phyloP scores from a whole-genome alignment of 2,329 filamentous ascomycete genomes.

The Didymella segeticola region DNA sequence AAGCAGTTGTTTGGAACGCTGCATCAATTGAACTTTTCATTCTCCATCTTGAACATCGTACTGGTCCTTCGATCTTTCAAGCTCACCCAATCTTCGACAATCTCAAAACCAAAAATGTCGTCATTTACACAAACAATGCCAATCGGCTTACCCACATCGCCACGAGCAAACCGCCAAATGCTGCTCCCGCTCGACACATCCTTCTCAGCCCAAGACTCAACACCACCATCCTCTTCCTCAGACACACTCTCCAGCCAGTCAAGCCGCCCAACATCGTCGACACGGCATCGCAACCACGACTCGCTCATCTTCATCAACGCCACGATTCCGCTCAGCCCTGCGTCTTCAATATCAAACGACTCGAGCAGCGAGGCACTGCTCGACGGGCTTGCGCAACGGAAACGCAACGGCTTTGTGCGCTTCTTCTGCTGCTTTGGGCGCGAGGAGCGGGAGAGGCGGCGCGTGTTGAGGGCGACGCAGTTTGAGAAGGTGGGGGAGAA shows the following conservation, averaged over 20 bases:
- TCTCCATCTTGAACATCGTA: background rate
- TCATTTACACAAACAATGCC: constrained; percentile 24
- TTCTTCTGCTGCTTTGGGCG: constrained; percentile 46
- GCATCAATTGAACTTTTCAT: background rate
- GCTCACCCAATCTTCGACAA: background rate
- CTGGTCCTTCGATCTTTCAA: background rate
- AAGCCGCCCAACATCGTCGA: background rate
- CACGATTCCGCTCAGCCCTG: constrained; percentile 43
- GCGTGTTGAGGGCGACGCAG: constrained; percentile 26
- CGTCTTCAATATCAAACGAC: constrained; percentile 22
- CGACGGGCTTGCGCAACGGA: constrained; percentile 37
- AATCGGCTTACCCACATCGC: constrained; percentile 32
- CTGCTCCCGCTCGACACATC: constrained; percentile 34
- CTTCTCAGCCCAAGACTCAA: constrained; percentile 11
- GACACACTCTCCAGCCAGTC: constrained; percentile 5
- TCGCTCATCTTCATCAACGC: constrained; percentile 45
- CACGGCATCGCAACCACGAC: constrained; percentile 18
- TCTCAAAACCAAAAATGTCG: background rate
- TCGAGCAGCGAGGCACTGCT: constrained; percentile 25
- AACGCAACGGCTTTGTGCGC: constrained; percentile 38
- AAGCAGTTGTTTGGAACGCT: constrained; percentile 18
- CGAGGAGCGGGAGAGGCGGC: constrained; percentile 38
- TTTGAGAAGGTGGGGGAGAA: constrained; percentile 43
- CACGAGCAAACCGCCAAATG: constrained; percentile 29
- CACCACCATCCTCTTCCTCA: constrained; percentile 13